Percentiles rank a stretch among this genome's conserved stretches.
Conservation (phyloP, 768 basidiomycete genomes). For the Sistotremastrum suecicum region DNA sequence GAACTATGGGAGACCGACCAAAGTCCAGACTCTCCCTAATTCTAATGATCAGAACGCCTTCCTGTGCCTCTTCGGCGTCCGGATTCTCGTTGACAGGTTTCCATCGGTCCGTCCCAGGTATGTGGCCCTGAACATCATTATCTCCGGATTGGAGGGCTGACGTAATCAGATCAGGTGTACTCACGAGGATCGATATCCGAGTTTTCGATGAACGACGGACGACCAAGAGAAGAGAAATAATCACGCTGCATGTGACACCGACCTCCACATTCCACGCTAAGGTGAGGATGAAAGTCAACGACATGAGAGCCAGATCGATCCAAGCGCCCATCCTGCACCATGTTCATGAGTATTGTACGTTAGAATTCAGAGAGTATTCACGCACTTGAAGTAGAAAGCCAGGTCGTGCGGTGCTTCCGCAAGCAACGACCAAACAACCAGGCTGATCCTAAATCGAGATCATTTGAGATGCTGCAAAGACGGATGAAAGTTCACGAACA, state of each 20-base stretch:
- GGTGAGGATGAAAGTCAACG: constrained; percentile 75
- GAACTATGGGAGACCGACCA: constrained; percentile 31
- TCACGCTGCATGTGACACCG: constrained; percentile 78
- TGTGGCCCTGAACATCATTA: constrained; percentile 42
- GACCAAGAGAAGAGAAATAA: constrained; percentile 78
- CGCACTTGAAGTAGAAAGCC: constrained; percentile 68
- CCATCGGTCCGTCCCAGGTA: constrained; percentile 84
- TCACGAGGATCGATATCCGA: constrained; percentile 79
- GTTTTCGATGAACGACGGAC: constrained; percentile 81
- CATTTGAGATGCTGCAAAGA: constrained; percentile 6
- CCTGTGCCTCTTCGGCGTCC: constrained; percentile 64
- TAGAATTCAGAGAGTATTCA: constrained; percentile 3
- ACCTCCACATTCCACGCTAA: constrained; percentile 87
- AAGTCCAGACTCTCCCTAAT: constrained; percentile 89
- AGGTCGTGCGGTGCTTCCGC: constrained; percentile 82
- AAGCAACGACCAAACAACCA: constrained; percentile 77
- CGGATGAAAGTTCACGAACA: constrained; percentile 34
- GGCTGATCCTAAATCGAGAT: constrained; percentile 43
- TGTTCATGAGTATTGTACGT: not conserved
- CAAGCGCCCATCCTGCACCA: constrained; percentile 70
- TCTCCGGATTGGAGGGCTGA: not conserved
- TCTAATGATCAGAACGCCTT: constrained; percentile 76
- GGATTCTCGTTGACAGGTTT: constrained; percentile 81
- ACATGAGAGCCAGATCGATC: constrained; percentile 79
- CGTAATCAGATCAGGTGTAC: constrained; percentile 10